Percentiles rank a stretch among this genome's conserved stretches.
Conservation (phyloP, 2,329 filamentous ascomycete genomes). For the Sarocladium brachiariae region DNA sequence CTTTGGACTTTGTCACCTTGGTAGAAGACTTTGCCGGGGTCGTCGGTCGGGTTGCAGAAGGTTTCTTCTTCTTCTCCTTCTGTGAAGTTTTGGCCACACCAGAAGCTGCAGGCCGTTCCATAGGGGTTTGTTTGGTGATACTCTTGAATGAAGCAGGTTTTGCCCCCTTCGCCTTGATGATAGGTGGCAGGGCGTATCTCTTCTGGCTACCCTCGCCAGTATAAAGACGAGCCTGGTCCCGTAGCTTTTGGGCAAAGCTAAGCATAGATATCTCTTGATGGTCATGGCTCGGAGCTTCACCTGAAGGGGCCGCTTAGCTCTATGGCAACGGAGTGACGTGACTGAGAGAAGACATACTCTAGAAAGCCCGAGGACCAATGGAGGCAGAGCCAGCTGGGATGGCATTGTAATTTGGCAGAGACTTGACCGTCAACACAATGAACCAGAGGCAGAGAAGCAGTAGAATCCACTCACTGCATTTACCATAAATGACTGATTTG, state of each 20-base stretch:
- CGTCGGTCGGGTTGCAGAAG: too few relatives aligned
- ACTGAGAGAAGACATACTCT: not conserved
- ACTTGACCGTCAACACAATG: not conserved
- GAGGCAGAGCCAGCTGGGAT: not conserved
- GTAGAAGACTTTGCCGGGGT: too few relatives aligned
- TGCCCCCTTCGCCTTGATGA: not conserved
- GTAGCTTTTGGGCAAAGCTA: not conserved
- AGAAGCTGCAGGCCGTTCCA: not conserved
- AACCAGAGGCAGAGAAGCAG: too few relatives aligned
- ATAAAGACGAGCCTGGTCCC: not conserved
- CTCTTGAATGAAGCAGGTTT: not conserved
- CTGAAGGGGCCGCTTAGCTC: not conserved
- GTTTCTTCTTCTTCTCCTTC: not conserved
- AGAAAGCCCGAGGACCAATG: not conserved
- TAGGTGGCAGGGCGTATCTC: not conserved
- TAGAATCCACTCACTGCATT: not conserved
- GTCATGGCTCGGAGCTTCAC: not conserved
- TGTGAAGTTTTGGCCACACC: not conserved
- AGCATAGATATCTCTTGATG: not conserved
- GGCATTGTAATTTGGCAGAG: slow-evolving; percentile 2
- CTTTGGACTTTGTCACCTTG: too few relatives aligned
- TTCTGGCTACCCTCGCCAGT: not conserved
- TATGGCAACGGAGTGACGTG: not conserved
- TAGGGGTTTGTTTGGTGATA: not conserved
- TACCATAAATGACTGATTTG: slow-evolving; percentile 6